These are phyloP conservation scores for Aspergillus ochraceoroseus DNA, from an alignment of 2,329 filamentous ascomycete species.

Conservation along the genomic window DNA sequence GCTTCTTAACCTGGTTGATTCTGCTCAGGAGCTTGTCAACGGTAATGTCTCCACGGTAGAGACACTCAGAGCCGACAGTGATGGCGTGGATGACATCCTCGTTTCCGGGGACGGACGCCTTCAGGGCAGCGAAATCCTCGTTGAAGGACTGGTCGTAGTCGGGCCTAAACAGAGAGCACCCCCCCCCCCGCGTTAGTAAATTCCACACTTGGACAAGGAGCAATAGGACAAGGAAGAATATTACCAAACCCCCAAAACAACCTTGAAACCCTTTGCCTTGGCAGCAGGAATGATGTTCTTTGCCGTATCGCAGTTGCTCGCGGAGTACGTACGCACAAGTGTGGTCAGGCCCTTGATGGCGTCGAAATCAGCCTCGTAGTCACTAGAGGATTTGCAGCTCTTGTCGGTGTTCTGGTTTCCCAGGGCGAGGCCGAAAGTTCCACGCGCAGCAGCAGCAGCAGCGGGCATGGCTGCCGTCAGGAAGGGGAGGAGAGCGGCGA, in stretches of 20 bases:
- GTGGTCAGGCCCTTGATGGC: constrained; percentile 52
- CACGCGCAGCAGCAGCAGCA: constrained; percentile 48
- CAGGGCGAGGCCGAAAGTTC: constrained; percentile 61
- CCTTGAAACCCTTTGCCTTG: constrained; percentile 59
- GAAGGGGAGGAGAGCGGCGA: constrained; percentile 39
- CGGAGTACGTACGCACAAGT: constrained; percentile 63
- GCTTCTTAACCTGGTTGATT: constrained; percentile 57
- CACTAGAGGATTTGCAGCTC: constrained; percentile 56
- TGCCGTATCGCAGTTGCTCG: constrained; percentile 61
- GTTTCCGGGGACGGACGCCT: constrained; percentile 43
- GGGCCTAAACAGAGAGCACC: constrained; percentile 44
- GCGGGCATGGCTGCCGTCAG: constrained; percentile 45
- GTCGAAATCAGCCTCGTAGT: constrained; percentile 64
- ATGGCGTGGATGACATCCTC: constrained; percentile 61
- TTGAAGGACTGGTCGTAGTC: constrained; percentile 60
- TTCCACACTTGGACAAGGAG: not conserved
- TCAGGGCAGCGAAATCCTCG: constrained; percentile 56
- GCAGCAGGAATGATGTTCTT: constrained; percentile 61
- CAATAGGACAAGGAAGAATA: constrained; percentile 18
- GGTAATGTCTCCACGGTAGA: constrained; percentile 65
- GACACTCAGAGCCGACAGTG: constrained; percentile 65
- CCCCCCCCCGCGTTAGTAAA: too few relatives aligned
- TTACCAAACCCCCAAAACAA: constrained; percentile 66
- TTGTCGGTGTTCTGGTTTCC: constrained; percentile 60
- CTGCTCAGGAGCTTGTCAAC: constrained; percentile 56